These are phyloP conservation scores for Euptelea pleiosperma DNA, from an alignment of 164 flowering plant genomes.

Conservation along the genomic window DNA sequence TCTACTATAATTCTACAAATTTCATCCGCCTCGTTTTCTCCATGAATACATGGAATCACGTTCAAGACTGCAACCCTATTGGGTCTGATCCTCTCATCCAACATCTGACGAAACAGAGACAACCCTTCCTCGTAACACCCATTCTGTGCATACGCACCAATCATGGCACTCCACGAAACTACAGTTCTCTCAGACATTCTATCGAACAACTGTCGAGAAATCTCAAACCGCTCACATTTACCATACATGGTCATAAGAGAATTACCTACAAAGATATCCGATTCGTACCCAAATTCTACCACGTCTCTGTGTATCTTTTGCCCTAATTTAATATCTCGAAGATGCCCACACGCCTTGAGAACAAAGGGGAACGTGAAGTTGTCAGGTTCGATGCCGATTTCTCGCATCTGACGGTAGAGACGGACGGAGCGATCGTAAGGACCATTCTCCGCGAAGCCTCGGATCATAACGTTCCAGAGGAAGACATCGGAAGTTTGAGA, in stretches of 20 bases:
- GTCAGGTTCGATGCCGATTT: slow-evolving; percentile 20
- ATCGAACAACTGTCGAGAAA: slow-evolving; percentile 28
- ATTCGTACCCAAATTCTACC: slow-evolving; percentile 17
- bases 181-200: slow-evolving; percentile 25
- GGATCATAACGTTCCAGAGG: slow-evolving; percentile 32
- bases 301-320: slow-evolving; percentile 17
- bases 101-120: slow-evolving; percentile 25
- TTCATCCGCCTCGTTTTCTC: slow-evolving; percentile 19
- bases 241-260: slow-evolving; percentile 36
- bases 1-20: slow-evolving; percentile 20
- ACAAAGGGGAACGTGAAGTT: slow-evolving; percentile 34
- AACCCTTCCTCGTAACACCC: slow-evolving; percentile 21
- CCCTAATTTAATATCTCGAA: slow-evolving; percentile 16
- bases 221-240: slow-evolving; percentile 19
- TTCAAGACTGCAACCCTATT: slow-evolving; percentile 22
- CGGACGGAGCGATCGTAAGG: slow-evolving; percentile 1
- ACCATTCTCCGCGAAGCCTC: slow-evolving; percentile 20
- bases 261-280: slow-evolving; percentile 26
- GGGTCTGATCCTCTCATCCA: slow-evolving; percentile 22
- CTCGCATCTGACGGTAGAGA: slow-evolving; percentile 25
- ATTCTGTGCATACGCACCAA: slow-evolving; percentile 28
- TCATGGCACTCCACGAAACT: slow-evolving; percentile 39
- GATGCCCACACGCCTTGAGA: slow-evolving; percentile 29
- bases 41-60: slow-evolving; percentile 25
- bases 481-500: slow-evolving; percentile 22